These are phyloP conservation scores for Colletotrichum caudatum DNA, from an alignment of 2,329 filamentous ascomycete genomes.

Conservation along the genomic window DNA sequence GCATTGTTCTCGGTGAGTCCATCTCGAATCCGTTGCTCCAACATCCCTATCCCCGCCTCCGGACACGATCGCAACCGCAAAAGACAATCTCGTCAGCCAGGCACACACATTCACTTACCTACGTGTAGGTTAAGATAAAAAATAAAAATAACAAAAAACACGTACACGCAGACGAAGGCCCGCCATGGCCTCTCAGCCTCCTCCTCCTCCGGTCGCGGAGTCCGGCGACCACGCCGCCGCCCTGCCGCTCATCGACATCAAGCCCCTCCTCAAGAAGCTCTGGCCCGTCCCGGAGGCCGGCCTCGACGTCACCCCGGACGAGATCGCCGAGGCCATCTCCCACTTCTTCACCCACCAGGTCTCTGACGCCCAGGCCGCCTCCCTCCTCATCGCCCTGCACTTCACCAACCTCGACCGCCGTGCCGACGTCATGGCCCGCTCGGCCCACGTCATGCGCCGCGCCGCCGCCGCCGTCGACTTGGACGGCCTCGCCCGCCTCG, in stretches of 20 bases:
- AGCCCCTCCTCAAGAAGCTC: constrained; percentile 78
- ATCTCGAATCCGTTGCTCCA: background rate
- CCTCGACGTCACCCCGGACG: constrained; percentile 73
- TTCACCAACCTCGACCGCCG: constrained; percentile 88
- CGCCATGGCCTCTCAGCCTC: constrained; percentile 50
- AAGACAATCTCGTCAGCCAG: background rate
- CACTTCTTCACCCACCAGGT: constrained; percentile 92
- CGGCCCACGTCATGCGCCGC: constrained; percentile 84
- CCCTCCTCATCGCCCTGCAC: constrained; percentile 90
- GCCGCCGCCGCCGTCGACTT: constrained; percentile 81
- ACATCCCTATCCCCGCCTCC: background rate
- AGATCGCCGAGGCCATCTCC: constrained; percentile 91
- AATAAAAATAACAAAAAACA: background rate
- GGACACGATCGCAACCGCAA: background rate
- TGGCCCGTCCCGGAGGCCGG: constrained; percentile 67
- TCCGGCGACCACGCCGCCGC: constrained; percentile 46
- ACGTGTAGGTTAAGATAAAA: too few species aligned
- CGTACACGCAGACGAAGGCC: background rate
- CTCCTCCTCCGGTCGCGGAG: constrained; percentile 44
- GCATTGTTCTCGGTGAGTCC: constrained; percentile 13
- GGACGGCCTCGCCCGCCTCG: constrained; percentile 68
- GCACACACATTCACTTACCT: too few species aligned
- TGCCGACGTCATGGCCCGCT: constrained; percentile 87
- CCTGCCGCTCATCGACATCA: constrained; percentile 66
- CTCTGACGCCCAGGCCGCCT: constrained; percentile 88